phyloP scores from a whole-genome alignment of 1,284 basidiomycete species.

The Taiwanofungus camphoratus region DNA sequence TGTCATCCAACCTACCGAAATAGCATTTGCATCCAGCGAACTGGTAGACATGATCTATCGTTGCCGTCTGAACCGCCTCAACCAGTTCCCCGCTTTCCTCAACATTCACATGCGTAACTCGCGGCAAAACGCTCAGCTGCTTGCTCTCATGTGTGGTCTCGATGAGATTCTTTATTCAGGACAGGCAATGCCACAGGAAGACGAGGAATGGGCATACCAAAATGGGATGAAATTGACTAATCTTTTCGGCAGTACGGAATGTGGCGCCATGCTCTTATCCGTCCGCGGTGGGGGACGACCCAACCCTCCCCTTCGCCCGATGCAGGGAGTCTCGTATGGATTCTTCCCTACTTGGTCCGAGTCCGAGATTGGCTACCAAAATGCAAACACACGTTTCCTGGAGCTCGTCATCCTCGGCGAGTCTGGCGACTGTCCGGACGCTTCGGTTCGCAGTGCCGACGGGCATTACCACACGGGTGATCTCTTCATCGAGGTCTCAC shows the following conservation, averaged over 20 bases:
- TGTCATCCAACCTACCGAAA: constrained; percentile 58
- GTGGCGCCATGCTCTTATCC: constrained; percentile 59
- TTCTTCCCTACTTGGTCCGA: constrained; percentile 46
- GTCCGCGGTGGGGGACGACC: constrained; percentile 37
- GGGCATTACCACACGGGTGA: constrained; percentile 72
- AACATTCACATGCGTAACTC: constrained; percentile 53
- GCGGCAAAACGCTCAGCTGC: constrained; percentile 51
- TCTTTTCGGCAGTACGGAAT: constrained; percentile 69
- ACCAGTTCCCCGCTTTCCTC: constrained; percentile 65
- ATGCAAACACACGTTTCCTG: constrained; percentile 42
- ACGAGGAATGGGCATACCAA: constrained; percentile 57
- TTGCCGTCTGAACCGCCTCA: constrained; percentile 62
- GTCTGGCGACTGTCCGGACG: constrained; percentile 61
- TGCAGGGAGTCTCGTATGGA: constrained; percentile 26
- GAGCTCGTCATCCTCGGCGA: constrained; percentile 60
- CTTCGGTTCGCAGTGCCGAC: constrained; percentile 47
- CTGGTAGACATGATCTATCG: constrained; percentile 60
- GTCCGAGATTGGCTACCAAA: constrained; percentile 37
- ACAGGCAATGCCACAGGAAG: constrained; percentile 54
- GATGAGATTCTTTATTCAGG: constrained; percentile 61
- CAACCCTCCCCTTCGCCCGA: constrained; percentile 25
- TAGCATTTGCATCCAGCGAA: constrained; percentile 59
- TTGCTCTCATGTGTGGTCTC: constrained; percentile 45
- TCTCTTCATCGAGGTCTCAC: constrained; percentile 53
- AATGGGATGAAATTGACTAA: constrained; percentile 57